Percentiles rank a stretch among this genome's conserved stretches.
Evolutionary conservation across 495 filamentous ascomycete species (phyloP).

Genomic region (Neurospora sp.): DNA sequence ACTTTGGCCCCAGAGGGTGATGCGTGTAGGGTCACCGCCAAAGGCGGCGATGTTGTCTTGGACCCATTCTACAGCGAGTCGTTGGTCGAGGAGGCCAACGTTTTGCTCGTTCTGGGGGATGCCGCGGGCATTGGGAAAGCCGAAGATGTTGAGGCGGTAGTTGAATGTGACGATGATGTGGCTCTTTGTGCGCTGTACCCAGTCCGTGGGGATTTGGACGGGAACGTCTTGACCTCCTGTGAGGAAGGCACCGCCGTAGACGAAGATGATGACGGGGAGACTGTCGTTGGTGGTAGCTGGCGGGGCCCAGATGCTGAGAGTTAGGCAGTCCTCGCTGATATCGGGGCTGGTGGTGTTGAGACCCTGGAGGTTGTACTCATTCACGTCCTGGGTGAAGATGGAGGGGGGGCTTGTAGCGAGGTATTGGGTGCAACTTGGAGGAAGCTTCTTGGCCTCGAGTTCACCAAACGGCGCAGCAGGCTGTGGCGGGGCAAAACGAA

Average conservation of each 20-base stretch:
- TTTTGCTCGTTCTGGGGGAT: slow-evolving; percentile 33
- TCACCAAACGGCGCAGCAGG: slow-evolving; percentile 5
- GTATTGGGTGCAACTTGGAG: slow-evolving; percentile 16
- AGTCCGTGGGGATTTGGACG: slow-evolving; percentile 24
- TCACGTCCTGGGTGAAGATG: slow-evolving; percentile 13
- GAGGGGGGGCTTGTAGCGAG: slow-evolving; percentile 1
- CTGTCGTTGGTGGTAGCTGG: slow-evolving; percentile 1
- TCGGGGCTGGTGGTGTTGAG: slow-evolving; percentile 5
- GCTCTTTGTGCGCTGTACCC: slow-evolving; percentile 34
- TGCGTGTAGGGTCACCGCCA: slow-evolving; percentile 45
- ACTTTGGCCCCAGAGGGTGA: slow-evolving; percentile 46
- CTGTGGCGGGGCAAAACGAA: slow-evolving; percentile 33
- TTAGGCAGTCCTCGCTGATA: slow-evolving; percentile 46
- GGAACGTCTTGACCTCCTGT: slow-evolving; percentile 15
- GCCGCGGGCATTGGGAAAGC: slow-evolving; percentile 39
- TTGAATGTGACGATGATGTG: slow-evolving; percentile 54
- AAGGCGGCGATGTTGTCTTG: slow-evolving; percentile 48
- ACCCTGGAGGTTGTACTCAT: slow-evolving; percentile 16
- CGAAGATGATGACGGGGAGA: slow-evolving; percentile 25
- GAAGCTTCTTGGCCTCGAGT: slow-evolving; percentile 7
- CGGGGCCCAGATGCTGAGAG: slow-evolving; percentile 41
- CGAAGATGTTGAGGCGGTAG: slow-evolving; percentile 57
- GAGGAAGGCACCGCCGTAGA: slow-evolving; percentile 21
- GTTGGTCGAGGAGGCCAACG: slow-evolving; percentile 54
- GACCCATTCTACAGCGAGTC: slow-evolving; percentile 48